These are phyloP conservation scores for Xylariaceae sp. DNA, from an alignment of 2,329 filamentous ascomycete species.

Conservation along the genomic window DNA sequence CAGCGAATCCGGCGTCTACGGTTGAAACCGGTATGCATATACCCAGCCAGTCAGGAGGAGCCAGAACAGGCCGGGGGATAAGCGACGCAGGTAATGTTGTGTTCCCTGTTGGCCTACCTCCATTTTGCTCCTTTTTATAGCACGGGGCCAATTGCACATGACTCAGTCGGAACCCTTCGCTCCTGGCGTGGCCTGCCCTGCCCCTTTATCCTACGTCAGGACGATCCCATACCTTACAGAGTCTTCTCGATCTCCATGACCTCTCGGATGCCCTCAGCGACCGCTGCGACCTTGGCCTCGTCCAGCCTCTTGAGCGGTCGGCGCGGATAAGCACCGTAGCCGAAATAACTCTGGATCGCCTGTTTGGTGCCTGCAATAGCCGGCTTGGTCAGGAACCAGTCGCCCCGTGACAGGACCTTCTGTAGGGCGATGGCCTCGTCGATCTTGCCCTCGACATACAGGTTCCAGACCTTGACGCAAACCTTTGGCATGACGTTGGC, in stretches of 20 bases:
- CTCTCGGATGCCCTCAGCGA: conserved; percentile 54
- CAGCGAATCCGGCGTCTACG: no score
- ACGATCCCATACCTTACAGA: conserved; percentile 32
- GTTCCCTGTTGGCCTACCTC: no score
- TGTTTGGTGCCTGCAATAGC: conserved; percentile 84
- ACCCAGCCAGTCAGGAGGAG: no score
- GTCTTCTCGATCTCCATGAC: conserved; percentile 61
- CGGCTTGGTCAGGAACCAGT: conserved; percentile 78
- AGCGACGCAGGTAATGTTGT: no score
- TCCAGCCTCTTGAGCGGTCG: conserved; percentile 64
- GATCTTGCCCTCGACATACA: conserved; percentile 66
- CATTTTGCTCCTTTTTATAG: no score
- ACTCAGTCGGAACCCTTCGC: no score
- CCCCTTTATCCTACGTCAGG: not conserved
- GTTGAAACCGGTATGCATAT: no score
- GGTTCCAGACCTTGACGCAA: conserved; percentile 71
- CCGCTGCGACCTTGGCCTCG: conserved; percentile 46
- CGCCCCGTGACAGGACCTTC: conserved; percentile 68
- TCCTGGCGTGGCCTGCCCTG: no score
- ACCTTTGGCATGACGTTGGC: conserved; percentile 82
- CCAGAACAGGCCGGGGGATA: no score
- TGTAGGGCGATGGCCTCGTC: conserved; percentile 73
- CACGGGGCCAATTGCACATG: no score
- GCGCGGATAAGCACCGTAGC: conserved; percentile 73
- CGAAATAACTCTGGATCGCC: conserved; percentile 73